Conservation (phyloP, 2,329 filamentous ascomycete genomes). For the Parasarocladium wereldwijsianum region DNA sequence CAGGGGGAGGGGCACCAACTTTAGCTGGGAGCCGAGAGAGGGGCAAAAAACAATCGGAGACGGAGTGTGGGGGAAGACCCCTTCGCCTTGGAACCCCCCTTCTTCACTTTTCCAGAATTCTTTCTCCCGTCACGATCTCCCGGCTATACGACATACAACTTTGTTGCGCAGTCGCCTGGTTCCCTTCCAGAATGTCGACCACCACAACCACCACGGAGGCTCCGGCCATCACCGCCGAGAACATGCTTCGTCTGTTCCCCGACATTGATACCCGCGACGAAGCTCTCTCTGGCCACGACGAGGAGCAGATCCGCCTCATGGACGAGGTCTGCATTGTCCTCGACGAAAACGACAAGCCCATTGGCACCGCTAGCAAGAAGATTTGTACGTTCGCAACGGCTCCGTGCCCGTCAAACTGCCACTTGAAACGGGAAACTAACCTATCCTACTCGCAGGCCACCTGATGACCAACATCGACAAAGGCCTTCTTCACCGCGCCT, state of each 20-base stretch:
- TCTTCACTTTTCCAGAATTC: neutral
- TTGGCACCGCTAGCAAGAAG: constrained; percentile 97
- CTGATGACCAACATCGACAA: constrained; percentile 98
- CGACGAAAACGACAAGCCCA: constrained; percentile 80
- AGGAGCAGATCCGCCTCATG: constrained; percentile 95
- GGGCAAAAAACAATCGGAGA: constrained; percentile 1
- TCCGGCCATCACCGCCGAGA: constrained; percentile 66
- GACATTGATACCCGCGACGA: constrained; percentile 59
- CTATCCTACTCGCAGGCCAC: constrained; percentile 49
- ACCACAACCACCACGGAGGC: constrained; percentile 30
- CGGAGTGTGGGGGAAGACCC: neutral
- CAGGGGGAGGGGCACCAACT: constrained; percentile 2
- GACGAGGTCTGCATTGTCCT: constrained; percentile 97
- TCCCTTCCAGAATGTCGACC: constrained; percentile 14
- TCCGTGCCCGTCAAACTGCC: too few relatives aligned
- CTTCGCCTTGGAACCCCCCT: constrained; percentile 1
- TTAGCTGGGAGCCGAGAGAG: constrained; percentile 2
- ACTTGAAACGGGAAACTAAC: too few relatives aligned
- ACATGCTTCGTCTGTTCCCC: constrained; percentile 77
- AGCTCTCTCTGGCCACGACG: constrained; percentile 82
- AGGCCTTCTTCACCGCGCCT: constrained; percentile 89
- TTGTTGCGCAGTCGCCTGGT: too few relatives aligned
- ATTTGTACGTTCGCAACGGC: constrained; percentile 64
- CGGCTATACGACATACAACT: too few relatives aligned
- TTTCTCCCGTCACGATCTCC: neutral